Conservation (phyloP, 805 yeast species). For the Yarrowia divulgata region DNA sequence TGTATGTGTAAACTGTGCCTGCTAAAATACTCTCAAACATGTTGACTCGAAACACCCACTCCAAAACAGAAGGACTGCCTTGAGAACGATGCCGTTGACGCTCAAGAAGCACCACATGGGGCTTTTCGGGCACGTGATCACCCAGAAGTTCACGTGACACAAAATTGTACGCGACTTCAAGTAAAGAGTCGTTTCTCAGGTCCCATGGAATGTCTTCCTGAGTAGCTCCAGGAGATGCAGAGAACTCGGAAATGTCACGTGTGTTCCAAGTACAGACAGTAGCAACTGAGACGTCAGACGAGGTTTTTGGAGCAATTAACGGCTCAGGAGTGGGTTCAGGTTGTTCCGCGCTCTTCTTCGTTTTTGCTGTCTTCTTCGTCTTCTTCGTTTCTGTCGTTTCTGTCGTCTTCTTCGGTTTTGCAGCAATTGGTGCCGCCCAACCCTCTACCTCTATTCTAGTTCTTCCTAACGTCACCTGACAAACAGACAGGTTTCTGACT, state of each 20-base stretch:
- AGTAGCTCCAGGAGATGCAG: neutral
- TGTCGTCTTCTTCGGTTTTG: neutral
- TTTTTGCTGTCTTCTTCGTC: neutral
- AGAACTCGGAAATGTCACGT: conserved; percentile 25
- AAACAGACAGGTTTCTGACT: conserved; percentile 20
- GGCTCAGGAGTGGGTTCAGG: neutral
- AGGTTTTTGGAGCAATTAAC: neutral
- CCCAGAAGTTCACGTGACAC: conserved; percentile 24
- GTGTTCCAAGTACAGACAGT: neutral
- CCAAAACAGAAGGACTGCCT: conserved; percentile 22
- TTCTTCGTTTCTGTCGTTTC: neutral
- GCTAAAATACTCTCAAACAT: conserved; percentile 37
- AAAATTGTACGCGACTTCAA: conserved; percentile 22
- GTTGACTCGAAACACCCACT: conserved; percentile 36
- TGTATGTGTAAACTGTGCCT: conserved; percentile 4
- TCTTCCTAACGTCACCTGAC: conserved; percentile 14
- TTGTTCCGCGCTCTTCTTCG: neutral
- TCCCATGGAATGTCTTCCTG: conserved; percentile 27
- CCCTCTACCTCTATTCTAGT: neutral
- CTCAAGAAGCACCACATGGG: neutral
- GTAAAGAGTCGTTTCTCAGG: conserved; percentile 15
- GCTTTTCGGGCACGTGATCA: neutral
- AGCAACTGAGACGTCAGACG: neutral
- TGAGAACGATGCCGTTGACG: conserved; percentile 31
- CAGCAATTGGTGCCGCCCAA: too few relatives aligned